Conservation (phyloP, 768 basidiomycete genomes). For the Collybia mongolica region DNA sequence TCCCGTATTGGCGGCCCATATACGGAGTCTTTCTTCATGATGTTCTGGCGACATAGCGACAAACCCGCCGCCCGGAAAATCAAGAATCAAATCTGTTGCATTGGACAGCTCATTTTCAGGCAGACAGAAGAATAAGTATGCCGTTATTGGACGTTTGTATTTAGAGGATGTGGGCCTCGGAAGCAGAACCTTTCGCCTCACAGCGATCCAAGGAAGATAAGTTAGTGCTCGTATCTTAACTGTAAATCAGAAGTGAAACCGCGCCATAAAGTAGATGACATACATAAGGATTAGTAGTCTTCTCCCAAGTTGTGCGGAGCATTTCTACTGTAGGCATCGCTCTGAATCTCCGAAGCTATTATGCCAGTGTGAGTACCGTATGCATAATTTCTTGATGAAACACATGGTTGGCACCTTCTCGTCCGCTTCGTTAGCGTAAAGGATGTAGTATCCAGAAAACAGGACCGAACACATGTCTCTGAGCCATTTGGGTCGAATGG, state of each 20-base stretch:
- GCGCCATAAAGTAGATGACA: conserved; percentile 3
- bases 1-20: conserved; percentile 80
- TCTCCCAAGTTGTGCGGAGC: conserved; percentile 96
- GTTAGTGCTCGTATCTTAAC: conserved; percentile 62
- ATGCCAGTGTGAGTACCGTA: conserved; percentile 1
- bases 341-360: conserved; percentile 84
- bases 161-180: conserved; percentile 76
- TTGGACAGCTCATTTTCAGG: conserved; percentile 60
- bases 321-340: conserved; percentile 96
- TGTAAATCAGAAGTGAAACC: conserved; percentile 3
- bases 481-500: conserved; percentile 88
- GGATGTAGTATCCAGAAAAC: conserved; percentile 88
- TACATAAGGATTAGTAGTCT: conserved; percentile 91
- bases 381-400: not conserved
- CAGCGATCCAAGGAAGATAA: conserved; percentile 56
- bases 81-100: conserved; percentile 81
- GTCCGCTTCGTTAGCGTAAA: conserved; percentile 86
- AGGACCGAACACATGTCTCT: conserved; percentile 82
- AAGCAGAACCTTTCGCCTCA: conserved; percentile 76
- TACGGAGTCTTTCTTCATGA: conserved; percentile 89
- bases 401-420: conserved; percentile 67
- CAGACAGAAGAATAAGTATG: conserved; percentile 79
- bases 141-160: conserved; percentile 80
- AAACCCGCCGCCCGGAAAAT: conserved; percentile 96
- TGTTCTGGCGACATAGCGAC: conserved; percentile 95